phyloP scores from a whole-genome alignment of 1,284 basidiomycete species.

The Inonotus hispidus region DNA sequence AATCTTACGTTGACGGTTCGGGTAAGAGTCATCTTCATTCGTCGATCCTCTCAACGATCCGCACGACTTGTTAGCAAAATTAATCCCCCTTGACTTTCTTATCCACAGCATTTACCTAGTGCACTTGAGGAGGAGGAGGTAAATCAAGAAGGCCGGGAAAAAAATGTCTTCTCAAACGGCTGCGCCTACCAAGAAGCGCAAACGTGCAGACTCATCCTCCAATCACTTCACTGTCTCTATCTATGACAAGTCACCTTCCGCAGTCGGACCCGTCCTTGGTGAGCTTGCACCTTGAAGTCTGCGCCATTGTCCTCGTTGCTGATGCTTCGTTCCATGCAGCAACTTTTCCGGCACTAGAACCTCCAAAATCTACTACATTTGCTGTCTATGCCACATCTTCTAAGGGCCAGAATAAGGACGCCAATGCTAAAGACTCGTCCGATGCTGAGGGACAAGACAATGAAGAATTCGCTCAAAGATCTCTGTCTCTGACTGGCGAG shows the following conservation, averaged over 20 bases:
- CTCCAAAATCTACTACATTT: conserved; percentile 59
- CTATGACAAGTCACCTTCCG: conserved; percentile 37
- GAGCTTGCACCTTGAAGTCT: conserved; percentile 27
- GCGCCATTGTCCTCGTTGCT: background rate
- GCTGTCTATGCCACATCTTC: conserved; percentile 45
- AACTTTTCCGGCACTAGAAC: conserved; percentile 67
- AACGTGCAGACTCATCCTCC: conserved; percentile 34
- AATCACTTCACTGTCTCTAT: conserved; percentile 43
- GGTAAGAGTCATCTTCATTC: background rate
- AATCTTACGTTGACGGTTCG: conserved; percentile 1
- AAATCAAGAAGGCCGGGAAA: background rate
- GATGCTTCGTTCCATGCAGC: conserved; percentile 37
- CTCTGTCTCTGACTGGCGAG: conserved; percentile 62
- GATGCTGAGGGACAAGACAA: conserved; percentile 25
- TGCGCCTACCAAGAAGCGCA: conserved; percentile 50
- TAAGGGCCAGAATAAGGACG: background rate
- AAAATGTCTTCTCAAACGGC: background rate
- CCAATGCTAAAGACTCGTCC: no score
- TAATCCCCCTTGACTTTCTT: background rate
- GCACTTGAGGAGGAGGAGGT: background rate
- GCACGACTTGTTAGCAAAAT: background rate
- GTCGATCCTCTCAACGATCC: background rate
- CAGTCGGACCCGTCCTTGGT: conserved; percentile 73
- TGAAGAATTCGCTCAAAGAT: conserved; percentile 40
- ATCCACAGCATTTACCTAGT: background rate